Evolutionary conservation across 371 early-diverging fungal species (phyloP), one percentile per base, ranked within the genome.

Genomic region (Basidiobolus meristosporus): DNA sequence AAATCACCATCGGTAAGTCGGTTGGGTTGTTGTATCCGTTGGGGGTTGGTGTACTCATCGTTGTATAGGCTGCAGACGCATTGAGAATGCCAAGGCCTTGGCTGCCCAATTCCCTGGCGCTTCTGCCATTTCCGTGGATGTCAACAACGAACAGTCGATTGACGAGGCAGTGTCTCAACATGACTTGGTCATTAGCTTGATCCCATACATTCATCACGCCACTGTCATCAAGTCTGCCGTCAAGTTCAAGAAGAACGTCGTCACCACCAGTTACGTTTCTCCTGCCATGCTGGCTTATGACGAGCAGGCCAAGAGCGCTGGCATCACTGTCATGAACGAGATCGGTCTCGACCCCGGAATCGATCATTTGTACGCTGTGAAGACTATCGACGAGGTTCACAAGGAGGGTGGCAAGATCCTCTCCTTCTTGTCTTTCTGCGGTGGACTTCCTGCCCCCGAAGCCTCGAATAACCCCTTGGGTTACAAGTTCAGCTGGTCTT

Each of bases 401-500:
- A 63, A 54, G 7, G 64, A 70, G 46, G 90, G 89, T 39, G 92
- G 93, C 43, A 86, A 90, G 77, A 47, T 77, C 36, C 50, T 62
- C 31, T 82, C 84, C 7, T 98, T 96, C 62, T 67, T 83, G 40
- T 90, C 90, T 6, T 97, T 86, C 83, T 97, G 98, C 62, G 96
- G 98, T 47, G 98, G 98, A 34, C 71, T 98, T 41, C 98, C 98
- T 11, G 98, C 97, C 20, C 98, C 98, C 12, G 98, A 98, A 58
- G 79, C 73, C 41, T 84, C 86, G 40, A 78, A 87, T 71, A 96
- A 93, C 56, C 97, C 98, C 37, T 75, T 98, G 28, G 97, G 97
- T 22, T 98, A 98, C 77, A 98, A 98, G 63, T 98, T 98, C 66
- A 82, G 83, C 50, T 98, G 98, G 98, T 84, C 84, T 21, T 85